A percentile compares a stretch with the other conserved stretches of the same genome.
Evolutionary conservation across 2,329 filamentous ascomycete genomes (phyloP).

Genomic region (Dothiorella sarmentorum): DNA sequence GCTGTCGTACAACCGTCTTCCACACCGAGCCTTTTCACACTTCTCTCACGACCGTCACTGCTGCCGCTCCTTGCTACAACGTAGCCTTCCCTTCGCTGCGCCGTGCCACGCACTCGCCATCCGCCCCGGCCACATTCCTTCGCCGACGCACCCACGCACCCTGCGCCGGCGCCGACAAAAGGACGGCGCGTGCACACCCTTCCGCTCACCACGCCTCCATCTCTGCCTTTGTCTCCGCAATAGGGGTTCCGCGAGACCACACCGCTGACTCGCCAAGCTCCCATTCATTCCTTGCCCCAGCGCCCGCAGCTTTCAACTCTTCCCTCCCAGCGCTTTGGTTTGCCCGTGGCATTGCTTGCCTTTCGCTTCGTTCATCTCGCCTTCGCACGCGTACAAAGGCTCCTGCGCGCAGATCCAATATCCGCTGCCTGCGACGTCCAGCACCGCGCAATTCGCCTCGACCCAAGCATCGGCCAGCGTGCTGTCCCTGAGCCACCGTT

Average conservation of each 20-base stretch:
- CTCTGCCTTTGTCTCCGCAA: conserved; percentile 13
- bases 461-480: conserved; percentile 26
- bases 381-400: conserved; percentile 15
- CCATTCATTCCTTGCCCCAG: conserved; percentile 2
- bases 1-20: background rate
- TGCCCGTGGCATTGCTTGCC: conserved; percentile 6
- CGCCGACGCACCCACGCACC: conserved; percentile 11
- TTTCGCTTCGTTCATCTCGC: background rate
- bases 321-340: conserved; percentile 17
- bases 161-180: conserved; percentile 15
- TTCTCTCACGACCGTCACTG: background rate
- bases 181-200: conserved; percentile 9
- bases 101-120: conserved; percentile 1
- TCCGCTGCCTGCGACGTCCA: conserved; percentile 10
- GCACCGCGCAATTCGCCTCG: conserved; percentile 16
- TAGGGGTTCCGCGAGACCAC: conserved; percentile 16
- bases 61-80: conserved; percentile 12
- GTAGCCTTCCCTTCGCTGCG: conserved; percentile 1
- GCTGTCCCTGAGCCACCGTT: conserved; percentile 24
- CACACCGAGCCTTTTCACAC: conserved; percentile 1
- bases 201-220: conserved; percentile 8
- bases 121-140: conserved; percentile 13
- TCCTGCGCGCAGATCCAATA: conserved; percentile 18
- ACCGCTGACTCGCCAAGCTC: conserved; percentile 15
- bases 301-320: conserved; percentile 12